Evolutionary conservation across 1,139 yeast genomes (phyloP).

Genomic region (Suhomyces ambrosiae): DNA sequence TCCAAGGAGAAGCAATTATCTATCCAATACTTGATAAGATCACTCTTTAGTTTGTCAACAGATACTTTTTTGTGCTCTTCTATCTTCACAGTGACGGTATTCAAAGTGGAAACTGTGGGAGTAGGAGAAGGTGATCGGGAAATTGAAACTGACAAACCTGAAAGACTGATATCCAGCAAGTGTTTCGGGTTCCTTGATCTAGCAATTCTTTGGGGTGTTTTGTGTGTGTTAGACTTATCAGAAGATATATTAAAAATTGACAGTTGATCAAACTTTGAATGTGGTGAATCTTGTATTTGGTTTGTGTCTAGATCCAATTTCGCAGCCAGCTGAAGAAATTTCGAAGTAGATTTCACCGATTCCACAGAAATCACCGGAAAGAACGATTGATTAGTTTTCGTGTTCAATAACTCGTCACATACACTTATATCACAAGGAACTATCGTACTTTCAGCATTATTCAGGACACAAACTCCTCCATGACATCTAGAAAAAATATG

Average conservation of each 20-base stretch:
- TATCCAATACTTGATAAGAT: conserved; percentile 33
- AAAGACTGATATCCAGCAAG: neutral
- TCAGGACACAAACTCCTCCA: conserved; percentile 3
- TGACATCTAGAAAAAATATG: conserved; percentile 4
- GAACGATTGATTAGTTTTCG: neutral
- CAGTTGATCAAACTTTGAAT: no score
- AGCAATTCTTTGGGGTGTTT: no score
- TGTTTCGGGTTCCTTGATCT: no score
- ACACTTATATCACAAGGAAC: conserved; percentile 3
- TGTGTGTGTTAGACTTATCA: no score
- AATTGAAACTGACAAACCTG: neutral
- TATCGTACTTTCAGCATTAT: neutral
- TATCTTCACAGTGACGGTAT: conserved; percentile 21
- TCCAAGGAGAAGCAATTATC: conserved; percentile 26
- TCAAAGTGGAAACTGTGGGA: conserved; percentile 19
- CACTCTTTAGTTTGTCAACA: conserved; percentile 30
- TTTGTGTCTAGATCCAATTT: no score
- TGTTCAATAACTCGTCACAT: conserved; percentile 2
- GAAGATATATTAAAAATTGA: no score
- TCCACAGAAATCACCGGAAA: neutral
- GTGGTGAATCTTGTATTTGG: no score
- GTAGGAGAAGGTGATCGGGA: conserved; percentile 19
- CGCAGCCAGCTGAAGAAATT: neutral
- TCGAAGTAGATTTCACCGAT: no score
- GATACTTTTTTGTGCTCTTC: conserved; percentile 23